phyloP scores from a whole-genome alignment of 2,329 filamentous ascomycete genomes.

The Fusarium oxysporum region DNA sequence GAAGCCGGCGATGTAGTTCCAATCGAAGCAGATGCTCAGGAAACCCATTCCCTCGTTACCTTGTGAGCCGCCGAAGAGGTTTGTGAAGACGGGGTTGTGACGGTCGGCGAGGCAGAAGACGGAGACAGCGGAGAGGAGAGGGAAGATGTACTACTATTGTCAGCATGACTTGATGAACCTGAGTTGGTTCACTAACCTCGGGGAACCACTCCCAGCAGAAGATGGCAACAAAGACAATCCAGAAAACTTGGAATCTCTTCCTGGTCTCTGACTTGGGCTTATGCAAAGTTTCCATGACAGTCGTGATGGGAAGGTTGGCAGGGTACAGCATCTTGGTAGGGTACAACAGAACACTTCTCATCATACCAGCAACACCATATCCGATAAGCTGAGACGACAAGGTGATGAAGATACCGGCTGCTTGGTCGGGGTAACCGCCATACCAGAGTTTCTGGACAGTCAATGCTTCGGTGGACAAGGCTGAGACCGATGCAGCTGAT shows the following conservation, averaged over 20 bases:
- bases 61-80: slow-evolving; percentile 27
- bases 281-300: slow-evolving; percentile 48
- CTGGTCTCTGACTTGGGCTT: slow-evolving; percentile 49
- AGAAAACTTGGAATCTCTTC: slow-evolving; percentile 55
- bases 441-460: slow-evolving; percentile 62
- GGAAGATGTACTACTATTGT: slow-evolving; percentile 50
- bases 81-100: slow-evolving; percentile 28
- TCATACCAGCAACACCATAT: slow-evolving; percentile 60
- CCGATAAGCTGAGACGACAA: slow-evolving; percentile 62
- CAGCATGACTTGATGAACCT: background rate
- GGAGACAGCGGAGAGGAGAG: slow-evolving; percentile 55
- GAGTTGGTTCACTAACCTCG: background rate
- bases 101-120: slow-evolving; percentile 26
- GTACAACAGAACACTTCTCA: slow-evolving; percentile 59
- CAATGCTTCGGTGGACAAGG: slow-evolving; percentile 52
- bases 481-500: slow-evolving; percentile 52
- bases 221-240: slow-evolving; percentile 52
- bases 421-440: slow-evolving; percentile 52
- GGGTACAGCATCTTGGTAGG: slow-evolving; percentile 58
- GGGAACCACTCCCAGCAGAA: slow-evolving; percentile 57
- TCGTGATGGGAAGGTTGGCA: slow-evolving; percentile 46
- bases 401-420: slow-evolving; percentile 56
- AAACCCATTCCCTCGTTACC: slow-evolving; percentile 37
- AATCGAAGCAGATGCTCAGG: slow-evolving; percentile 24
- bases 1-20: slow-evolving; percentile 40